These are phyloP conservation scores for Globisporangium mamillatum DNA, from an alignment of 352 stramenopile genomes.

Conservation along the genomic window DNA sequence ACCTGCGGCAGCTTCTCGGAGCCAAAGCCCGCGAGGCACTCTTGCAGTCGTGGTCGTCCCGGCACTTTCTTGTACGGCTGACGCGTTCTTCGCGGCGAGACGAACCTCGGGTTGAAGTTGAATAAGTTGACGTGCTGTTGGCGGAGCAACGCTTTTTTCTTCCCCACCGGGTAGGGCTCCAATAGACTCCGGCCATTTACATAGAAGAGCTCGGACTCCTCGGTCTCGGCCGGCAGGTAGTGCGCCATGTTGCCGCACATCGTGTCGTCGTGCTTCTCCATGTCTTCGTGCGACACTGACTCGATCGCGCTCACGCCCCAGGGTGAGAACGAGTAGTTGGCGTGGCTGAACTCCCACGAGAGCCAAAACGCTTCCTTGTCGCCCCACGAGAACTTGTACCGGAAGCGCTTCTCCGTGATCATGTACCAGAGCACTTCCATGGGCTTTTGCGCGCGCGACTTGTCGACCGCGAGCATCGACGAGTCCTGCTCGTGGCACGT, in stretches of 20 bases:
- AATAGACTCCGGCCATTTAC: constrained; percentile 57
- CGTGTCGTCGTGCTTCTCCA: constrained; percentile 48
- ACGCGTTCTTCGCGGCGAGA: constrained; percentile 2
- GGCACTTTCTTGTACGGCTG: constrained; percentile 11
- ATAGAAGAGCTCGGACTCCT: constrained; percentile 41
- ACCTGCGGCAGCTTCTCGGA: constrained; percentile 27
- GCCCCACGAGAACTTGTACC: constrained; percentile 61
- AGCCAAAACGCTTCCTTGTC: constrained; percentile 81
- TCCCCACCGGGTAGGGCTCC: constrained; percentile 37
- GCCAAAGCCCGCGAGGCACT: constrained; percentile 42
- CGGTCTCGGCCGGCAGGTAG: constrained; percentile 36
- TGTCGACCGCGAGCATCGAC: constrained; percentile 71
- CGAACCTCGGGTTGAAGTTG: constrained; percentile 14
- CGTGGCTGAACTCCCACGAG: constrained; percentile 54
- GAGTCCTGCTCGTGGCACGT: constrained; percentile 72
- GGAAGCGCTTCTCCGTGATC: constrained; percentile 62
- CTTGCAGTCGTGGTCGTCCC: constrained; percentile 17
- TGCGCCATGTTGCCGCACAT: constrained; percentile 69
- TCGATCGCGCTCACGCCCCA: constrained; percentile 57
- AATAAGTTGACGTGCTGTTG: constrained; percentile 13
- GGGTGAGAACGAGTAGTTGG: constrained; percentile 60
- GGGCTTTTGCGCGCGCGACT: constrained; percentile 36
- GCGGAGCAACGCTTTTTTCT: constrained; percentile 21
- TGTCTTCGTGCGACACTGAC: constrained; percentile 46
- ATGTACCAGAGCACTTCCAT: constrained; percentile 68